phyloP scores from a whole-genome alignment of 192 early-diverging fungal species.

The Backusella westeae region DNA sequence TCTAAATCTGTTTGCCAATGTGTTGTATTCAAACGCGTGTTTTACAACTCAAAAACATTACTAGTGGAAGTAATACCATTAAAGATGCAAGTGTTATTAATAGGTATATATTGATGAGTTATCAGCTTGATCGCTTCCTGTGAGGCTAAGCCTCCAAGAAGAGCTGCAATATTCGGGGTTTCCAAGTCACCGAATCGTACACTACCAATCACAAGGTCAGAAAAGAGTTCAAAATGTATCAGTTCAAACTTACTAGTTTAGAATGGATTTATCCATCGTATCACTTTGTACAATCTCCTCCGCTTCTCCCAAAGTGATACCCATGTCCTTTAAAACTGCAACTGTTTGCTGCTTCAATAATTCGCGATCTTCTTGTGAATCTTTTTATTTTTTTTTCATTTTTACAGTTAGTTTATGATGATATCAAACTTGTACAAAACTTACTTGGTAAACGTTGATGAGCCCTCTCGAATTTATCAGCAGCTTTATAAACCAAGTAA shows the following conservation, averaged over 20 bases:
- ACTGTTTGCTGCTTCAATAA: slow-evolving; percentile 2
- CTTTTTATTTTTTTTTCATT: not conserved
- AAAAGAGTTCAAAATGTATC: not conserved
- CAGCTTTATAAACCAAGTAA: slow-evolving; percentile 67
- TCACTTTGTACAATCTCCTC: not conserved
- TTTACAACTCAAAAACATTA: slow-evolving; percentile 23
- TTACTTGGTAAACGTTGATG: slow-evolving; percentile 34
- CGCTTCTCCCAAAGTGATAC: not conserved
- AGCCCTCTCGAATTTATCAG: slow-evolving; percentile 57
- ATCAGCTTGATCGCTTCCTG: slow-evolving; percentile 97
- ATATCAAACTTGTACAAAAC: too few species aligned
- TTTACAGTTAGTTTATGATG: too few species aligned
- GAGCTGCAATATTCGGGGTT: slow-evolving; percentile 80
- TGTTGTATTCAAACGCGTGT: not conserved
- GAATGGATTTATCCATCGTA: slow-evolving; percentile 4
- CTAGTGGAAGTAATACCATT: slow-evolving; percentile 72
- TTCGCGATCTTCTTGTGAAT: slow-evolving; percentile 6
- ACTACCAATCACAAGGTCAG: slow-evolving; percentile 16
- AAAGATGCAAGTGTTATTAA: slow-evolving; percentile 84
- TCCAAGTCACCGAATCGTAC: slow-evolving; percentile 70
- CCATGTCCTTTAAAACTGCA: not conserved
- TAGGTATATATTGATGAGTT: slow-evolving; percentile 92
- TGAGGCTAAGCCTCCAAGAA: slow-evolving; percentile 86
- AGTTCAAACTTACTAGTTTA: slow-evolving; percentile 18
- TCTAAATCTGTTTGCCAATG: not conserved